phyloP scores from a whole-genome alignment of 23 red algal genomes.

The Gracilariopsis chorda region DNA sequence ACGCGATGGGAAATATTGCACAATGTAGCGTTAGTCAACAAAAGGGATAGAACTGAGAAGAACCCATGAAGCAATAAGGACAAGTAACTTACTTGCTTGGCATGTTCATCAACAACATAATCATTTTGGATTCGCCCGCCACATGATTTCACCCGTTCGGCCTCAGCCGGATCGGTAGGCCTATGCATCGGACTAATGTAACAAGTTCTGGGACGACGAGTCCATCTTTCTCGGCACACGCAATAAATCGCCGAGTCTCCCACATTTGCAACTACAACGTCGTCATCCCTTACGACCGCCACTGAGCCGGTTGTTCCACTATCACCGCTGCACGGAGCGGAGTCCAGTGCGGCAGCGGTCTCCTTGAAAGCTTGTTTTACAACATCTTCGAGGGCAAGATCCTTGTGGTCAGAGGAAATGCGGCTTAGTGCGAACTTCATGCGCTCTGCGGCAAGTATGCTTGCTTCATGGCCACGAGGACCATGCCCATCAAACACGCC shows the following conservation, averaged over 20 bases:
- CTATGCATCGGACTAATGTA: constrained; percentile 44
- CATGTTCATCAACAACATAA: constrained; percentile 22
- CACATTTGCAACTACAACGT: constrained; percentile 43
- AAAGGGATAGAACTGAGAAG: not conserved
- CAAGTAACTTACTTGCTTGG: not conserved
- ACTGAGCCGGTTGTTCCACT: constrained; percentile 49
- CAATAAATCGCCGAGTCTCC: constrained; percentile 45
- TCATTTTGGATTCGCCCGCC: constrained; percentile 20
- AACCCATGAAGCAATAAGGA: not conserved
- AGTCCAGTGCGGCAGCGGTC: constrained; percentile 20
- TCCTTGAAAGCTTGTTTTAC: constrained; percentile 14
- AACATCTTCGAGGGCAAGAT: not conserved
- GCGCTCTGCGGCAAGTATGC: constrained; percentile 5
- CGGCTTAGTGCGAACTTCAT: constrained; percentile 20
- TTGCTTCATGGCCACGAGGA: constrained; percentile 19
- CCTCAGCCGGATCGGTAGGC: constrained; percentile 20
- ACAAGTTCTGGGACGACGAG: not conserved
- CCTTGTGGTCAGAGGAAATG: not conserved
- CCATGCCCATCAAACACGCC: constrained; percentile 62
- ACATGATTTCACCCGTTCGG: constrained; percentile 18
- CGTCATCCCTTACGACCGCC: constrained; percentile 29
- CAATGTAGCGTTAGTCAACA: not conserved
- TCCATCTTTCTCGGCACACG: constrained; percentile 3
- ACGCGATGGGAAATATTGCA: not conserved
- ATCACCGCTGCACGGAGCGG: not conserved